These are phyloP conservation scores for Haematococcus lacustris DNA, from an alignment of 139 green algal species.

Conservation along the genomic window DNA sequence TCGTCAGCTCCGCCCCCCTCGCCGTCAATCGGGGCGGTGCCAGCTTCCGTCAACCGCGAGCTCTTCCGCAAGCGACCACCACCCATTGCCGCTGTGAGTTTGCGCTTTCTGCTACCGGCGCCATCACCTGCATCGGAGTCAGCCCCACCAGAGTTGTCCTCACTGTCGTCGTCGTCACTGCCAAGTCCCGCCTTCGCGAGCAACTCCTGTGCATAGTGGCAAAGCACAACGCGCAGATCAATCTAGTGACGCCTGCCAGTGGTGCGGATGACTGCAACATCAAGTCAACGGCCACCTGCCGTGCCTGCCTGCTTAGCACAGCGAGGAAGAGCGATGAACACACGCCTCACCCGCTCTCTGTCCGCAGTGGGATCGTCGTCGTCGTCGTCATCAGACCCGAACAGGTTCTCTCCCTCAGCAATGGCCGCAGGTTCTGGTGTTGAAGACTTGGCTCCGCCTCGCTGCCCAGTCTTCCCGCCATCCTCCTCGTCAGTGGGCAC, in stretches of 20 bases:
- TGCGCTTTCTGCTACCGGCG: too few species aligned
- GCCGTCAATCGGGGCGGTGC: too few species aligned
- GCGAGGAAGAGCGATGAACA: not conserved
- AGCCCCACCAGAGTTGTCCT: too few species aligned
- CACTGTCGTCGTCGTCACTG: not conserved
- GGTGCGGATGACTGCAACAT: not conserved
- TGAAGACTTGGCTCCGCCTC: not conserved
- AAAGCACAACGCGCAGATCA: not conserved
- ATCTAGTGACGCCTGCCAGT: not conserved
- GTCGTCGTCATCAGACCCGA: constrained; percentile 1
- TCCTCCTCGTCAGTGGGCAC: not conserved
- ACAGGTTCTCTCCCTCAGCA: not conserved
- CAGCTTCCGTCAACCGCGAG: too few species aligned
- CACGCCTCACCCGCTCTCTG: not conserved
- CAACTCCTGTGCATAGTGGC: not conserved
- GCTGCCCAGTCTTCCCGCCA: not conserved
- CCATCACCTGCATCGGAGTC: too few species aligned
- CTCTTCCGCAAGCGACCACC: too few species aligned
- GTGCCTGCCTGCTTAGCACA: not conserved
- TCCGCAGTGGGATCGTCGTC: not conserved
- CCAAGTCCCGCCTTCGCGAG: not conserved
- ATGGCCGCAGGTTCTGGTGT: not conserved
- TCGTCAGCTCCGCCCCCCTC: too few species aligned
- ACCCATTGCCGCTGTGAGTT: too few species aligned
- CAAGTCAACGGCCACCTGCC: not conserved